Evolutionary conservation across 2,329 filamentous ascomycete genomes (phyloP).

Genomic region (Hypoxylon sp.): DNA sequence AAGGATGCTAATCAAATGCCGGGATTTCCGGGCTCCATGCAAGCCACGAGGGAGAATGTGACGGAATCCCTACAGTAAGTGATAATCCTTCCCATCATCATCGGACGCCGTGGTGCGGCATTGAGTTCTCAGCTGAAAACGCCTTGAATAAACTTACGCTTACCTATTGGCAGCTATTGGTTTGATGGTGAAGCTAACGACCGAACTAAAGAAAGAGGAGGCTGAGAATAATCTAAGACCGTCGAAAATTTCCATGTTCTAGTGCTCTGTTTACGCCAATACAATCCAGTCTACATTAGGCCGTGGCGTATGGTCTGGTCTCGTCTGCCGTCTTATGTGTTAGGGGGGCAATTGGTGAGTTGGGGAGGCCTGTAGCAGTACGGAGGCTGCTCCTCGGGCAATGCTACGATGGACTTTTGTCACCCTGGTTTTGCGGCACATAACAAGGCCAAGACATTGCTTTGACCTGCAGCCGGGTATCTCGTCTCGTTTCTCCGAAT

Average conservation of each 20-base stretch:
- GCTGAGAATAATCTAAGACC: conserved; percentile 31
- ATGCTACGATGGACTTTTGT: conserved; percentile 46
- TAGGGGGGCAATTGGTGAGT: neutral
- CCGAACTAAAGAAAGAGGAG: conserved; percentile 18
- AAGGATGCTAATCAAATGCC: conserved; percentile 38
- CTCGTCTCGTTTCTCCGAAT: conserved; percentile 47
- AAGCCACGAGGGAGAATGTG: conserved; percentile 43
- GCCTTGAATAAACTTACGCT: conserved; percentile 1
- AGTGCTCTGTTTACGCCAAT: conserved; percentile 38
- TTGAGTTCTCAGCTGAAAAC: conserved; percentile 16
- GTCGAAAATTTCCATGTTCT: conserved; percentile 16
- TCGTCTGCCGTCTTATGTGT: conserved; percentile 8
- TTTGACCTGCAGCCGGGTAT: conserved; percentile 48
- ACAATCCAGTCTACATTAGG: conserved; percentile 28
- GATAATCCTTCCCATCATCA: conserved; percentile 9
- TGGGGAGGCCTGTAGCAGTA: conserved; percentile 12
- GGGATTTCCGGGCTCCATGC: conserved; percentile 41
- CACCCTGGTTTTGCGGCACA: conserved; percentile 44
- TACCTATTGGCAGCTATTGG: conserved; percentile 15
- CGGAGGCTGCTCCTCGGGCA: conserved; percentile 38
- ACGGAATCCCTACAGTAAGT: conserved; percentile 28
- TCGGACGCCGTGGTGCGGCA: neutral
- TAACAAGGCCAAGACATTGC: conserved; percentile 37
- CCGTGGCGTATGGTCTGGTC: conserved; percentile 20
- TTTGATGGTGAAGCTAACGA: conserved; percentile 14